Base-by-base conservation (phyloP, 306 rosid genomes). In the Cucurbita pepo region DNA sequence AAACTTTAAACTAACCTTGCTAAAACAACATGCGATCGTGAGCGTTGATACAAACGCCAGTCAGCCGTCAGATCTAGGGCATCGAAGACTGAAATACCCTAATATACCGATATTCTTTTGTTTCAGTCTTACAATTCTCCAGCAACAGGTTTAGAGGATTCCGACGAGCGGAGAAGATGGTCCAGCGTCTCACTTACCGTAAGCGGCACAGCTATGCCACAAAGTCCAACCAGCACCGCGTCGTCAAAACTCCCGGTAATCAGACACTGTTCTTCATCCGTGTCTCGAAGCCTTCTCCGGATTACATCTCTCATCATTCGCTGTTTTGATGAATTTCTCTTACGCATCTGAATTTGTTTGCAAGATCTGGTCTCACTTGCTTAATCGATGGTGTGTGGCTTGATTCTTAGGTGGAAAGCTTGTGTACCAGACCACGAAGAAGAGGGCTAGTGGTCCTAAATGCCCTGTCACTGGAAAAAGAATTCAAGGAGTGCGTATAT, bases 391-490 rank as follows among this genome's bases (percentile, higher is more conserved):
- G 10, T 18, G 8, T 71, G 60, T 19, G 50, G 58, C 62, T 69
- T 71, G 67, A 72, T 67, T 14, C 3, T 50, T 74, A 92, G 97
- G 96, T 36, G 97, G 96, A 48, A 92, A 86, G 77, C 76, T 92
- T 84, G 90, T 90, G 40, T 90, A 89, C 78, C 97, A 92, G 88
- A 84, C 71, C 37, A 86, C 95, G 36, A 88, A 89, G 83, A 92
- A 92, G 91, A 90, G 95, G 56, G 95, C 97, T 7, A 90, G 92
- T 14, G 97, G 97, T 13, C 97, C 97, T 1, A 92, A 92, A 78
- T 92, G 95, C 77, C 96, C 96, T 50, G 92, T 92, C 4, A 92
- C 97, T 37, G 96, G 97, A 22, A 92, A 89, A 89, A 92, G 96
- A 79, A 90, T 92, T 73, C 97, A 92, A 78, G 97, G 96, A 83